Evolutionary conservation across 2,329 filamentous ascomycete species (phyloP), one percentile per base, ranked within the genome.

Genomic region (Fusarium napiforme): DNA sequence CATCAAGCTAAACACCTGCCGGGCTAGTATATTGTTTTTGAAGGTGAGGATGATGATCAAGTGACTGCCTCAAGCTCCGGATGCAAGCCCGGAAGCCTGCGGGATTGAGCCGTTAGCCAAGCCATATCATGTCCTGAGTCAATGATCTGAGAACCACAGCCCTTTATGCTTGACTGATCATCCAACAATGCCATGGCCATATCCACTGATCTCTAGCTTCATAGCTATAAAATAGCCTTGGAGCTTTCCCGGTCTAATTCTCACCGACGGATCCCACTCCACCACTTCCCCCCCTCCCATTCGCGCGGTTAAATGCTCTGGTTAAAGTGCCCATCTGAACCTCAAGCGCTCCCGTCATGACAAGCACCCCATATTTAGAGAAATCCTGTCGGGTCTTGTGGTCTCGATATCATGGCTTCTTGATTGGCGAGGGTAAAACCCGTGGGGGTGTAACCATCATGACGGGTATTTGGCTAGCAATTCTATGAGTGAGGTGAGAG

Each of bases 281-380:
- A 72, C 69, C 58, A 23, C 9, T 52, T 6, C 18, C 18, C 2
- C n/a, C 2, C 45, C 2, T 58, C 28, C 9, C 26, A 74, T 72
- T 74, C 68, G 72, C 23, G 72, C 72, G 72, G 72, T 32, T 74
- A 74, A 74, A 74, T 65, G 19, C 43, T 18, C 42, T 65, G 61
- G 60, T 57, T 67, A 67, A 67, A 71, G 43, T 14, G 57, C 7
- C 37, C 52, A 64, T 36, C 45, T 60, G 28, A 32, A 57, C 16
- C 19, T 34, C 42, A 74, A 74, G 71, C 71, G 71, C 71, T 72
- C 71, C 71, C 71, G 57, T 74, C 71, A 74, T 74, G 71, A 73
- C 50, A 73, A 64, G 23, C 45, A 47, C 55, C 40, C 39, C 58
- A 55, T 60, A 56, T 32, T 57, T 47, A 65, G 55, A 49, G 45